Evolutionary conservation across 805 yeast genomes (phyloP).

Genomic region (Ogataea wickerhamii): DNA sequence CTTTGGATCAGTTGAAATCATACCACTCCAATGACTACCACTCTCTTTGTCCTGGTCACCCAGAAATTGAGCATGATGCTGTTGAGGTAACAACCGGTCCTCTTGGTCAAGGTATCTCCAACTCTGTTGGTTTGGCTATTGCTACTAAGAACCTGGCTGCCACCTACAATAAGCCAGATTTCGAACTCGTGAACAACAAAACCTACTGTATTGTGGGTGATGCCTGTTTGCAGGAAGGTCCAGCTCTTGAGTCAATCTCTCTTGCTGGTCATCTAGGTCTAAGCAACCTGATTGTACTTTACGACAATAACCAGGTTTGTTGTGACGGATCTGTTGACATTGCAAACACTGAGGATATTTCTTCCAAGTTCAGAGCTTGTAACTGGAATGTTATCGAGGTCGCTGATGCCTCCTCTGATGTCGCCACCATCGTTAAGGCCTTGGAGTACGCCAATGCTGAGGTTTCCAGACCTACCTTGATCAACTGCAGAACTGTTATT

Average conservation of each 20-base stretch:
- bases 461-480: conserved; percentile 61
- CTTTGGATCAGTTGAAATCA: conserved; percentile 81
- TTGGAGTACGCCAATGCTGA: conserved; percentile 33
- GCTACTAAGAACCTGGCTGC: conserved; percentile 92
- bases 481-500: conserved; percentile 85
- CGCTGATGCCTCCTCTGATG: conserved; percentile 68
- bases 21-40: conserved; percentile 71
- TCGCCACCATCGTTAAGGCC: conserved; percentile 72
- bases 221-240: conserved; percentile 98
- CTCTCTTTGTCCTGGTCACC: conserved; percentile 97
- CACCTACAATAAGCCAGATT: conserved; percentile 85
- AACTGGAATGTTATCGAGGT: conserved; percentile 90
- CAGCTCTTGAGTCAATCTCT: conserved; percentile 88
- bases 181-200: conserved; percentile 65
- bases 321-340: conserved; percentile 90
- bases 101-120: conserved; percentile 94
- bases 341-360: conserved; percentile 92
- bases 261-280: conserved; percentile 94
- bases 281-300: conserved; percentile 87
- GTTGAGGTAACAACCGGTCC: conserved; percentile 99
- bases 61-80: conserved; percentile 89
- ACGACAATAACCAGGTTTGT: conserved; percentile 96
- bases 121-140: conserved; percentile 95
- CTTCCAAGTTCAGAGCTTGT: conserved; percentile 80
- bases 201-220: conserved; percentile 88